phyloP scores from a whole-genome alignment of 768 basidiomycete species.

The Termitomyces titanicus region DNA sequence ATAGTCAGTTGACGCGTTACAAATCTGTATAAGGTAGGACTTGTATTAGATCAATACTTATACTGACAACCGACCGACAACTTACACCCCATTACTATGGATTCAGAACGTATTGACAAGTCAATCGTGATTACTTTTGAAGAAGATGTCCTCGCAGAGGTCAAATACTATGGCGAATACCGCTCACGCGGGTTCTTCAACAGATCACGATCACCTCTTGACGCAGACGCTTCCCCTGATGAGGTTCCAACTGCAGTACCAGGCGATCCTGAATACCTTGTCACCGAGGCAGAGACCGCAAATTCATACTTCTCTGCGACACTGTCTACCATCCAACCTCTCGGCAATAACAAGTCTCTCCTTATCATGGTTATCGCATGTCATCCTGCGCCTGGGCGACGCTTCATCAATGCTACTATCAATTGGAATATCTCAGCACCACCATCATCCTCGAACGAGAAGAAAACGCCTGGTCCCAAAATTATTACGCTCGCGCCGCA shows the following conservation, averaged over 20 bases:
- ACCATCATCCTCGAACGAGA: not conserved
- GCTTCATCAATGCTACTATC: slow-evolving; percentile 16
- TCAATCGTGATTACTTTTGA: slow-evolving; percentile 16
- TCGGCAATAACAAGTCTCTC: slow-evolving; percentile 16
- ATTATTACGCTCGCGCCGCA: slow-evolving; percentile 15
- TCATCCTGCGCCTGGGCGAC: slow-evolving; percentile 18
- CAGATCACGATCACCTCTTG: not conserved
- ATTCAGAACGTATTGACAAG: slow-evolving; percentile 1
- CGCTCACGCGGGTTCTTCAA: slow-evolving; percentile 13
- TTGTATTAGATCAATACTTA: not conserved
- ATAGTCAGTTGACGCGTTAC: too few species aligned
- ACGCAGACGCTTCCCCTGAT: too few species aligned
- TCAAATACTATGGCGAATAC: slow-evolving; percentile 1
- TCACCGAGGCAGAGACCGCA: slow-evolving; percentile 18
- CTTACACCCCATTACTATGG: slow-evolving; percentile 1
- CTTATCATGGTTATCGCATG: slow-evolving; percentile 15
- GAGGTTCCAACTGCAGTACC: not conserved
- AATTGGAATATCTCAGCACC: slow-evolving; percentile 13
- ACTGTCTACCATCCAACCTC: slow-evolving; percentile 18
- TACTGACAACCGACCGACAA: too few species aligned
- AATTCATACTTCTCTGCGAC: slow-evolving; percentile 18
- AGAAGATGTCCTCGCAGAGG: slow-evolving; percentile 11
- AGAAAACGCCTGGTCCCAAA: slow-evolving; percentile 4
- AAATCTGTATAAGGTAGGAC: not conserved
- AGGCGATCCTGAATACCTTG: slow-evolving; percentile 6